These are phyloP conservation scores for Luvunga scandens DNA, from an alignment of 345 rosid species.

Conservation along the genomic window DNA sequence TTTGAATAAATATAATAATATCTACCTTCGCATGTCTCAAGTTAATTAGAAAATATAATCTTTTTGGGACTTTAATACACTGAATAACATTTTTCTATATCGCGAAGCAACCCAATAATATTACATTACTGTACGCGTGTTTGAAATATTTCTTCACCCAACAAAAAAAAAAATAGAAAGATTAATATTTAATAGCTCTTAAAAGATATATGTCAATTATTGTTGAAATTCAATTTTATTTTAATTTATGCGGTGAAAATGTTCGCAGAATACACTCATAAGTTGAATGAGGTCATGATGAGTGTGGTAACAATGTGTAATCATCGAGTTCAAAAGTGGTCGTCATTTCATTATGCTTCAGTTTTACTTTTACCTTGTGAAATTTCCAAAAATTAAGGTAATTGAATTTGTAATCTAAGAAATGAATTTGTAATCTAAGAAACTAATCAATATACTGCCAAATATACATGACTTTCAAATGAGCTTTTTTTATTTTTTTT, in stretches of 20 bases:
- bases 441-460: not conserved
- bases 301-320: not conserved
- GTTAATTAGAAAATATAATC: too few relatives aligned
- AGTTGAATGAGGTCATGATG: not conserved
- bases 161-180: too few relatives aligned
- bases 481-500: too few relatives aligned
- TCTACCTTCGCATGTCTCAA: too few relatives aligned
- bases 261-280: too few relatives aligned
- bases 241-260: not conserved
- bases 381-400: not conserved
- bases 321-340: not conserved
- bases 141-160: too few relatives aligned
- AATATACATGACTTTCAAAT: too few relatives aligned
- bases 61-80: not conserved
- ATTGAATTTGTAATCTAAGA: not conserved
- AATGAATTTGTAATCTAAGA: slow-evolving; percentile 3
- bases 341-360: not conserved
- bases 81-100: too few relatives aligned
- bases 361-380: not conserved
- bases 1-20: too few relatives aligned
- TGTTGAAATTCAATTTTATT: not conserved
- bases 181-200: not conserved
- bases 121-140: not conserved
- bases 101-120: not conserved
- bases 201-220: not conserved